phyloP scores from a whole-genome alignment of 2,329 filamentous ascomycete genomes.

The Venturia pyrina region DNA sequence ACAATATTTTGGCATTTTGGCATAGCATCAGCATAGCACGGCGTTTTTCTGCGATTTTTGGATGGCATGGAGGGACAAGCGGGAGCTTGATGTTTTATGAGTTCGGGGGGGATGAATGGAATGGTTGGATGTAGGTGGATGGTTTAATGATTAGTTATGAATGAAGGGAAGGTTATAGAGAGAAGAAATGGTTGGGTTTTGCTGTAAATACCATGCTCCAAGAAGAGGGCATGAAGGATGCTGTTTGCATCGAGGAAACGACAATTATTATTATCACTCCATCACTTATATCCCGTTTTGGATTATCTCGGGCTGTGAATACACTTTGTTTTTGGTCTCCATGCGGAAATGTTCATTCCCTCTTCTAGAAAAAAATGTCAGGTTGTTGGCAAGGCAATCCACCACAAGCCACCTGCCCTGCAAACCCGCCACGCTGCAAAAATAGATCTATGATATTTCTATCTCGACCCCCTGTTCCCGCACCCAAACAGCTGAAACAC shows the following conservation, averaged over 20 bases:
- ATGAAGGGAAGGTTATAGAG: background rate
- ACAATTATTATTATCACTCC: background rate
- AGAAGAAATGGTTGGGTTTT: background rate
- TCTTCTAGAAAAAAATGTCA: too few relatives aligned
- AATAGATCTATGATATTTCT: background rate
- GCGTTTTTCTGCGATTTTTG: background rate
- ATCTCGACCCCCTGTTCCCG: background rate
- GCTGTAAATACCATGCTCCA: background rate
- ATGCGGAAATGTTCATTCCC: too few relatives aligned
- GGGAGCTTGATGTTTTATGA: too few relatives aligned
- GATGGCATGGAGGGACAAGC: background rate
- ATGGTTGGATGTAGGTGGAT: background rate
- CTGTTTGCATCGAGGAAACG: background rate
- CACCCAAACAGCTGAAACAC: too few relatives aligned
- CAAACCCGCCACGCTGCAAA: too few relatives aligned
- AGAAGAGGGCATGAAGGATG: background rate
- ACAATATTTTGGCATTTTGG: background rate
- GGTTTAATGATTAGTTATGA: background rate
- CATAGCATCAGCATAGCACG: background rate
- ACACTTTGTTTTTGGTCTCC: too few relatives aligned
- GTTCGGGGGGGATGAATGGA: too few relatives aligned
- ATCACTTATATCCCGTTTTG: background rate
- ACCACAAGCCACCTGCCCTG: too few relatives aligned
- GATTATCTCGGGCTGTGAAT: too few relatives aligned
- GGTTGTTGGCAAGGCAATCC: background rate